A percentile compares a stretch with the other conserved stretches of the same genome.
phyloP scores from a whole-genome alignment of 2,329 filamentous ascomycete species.

The Ascochyta fabae region DNA sequence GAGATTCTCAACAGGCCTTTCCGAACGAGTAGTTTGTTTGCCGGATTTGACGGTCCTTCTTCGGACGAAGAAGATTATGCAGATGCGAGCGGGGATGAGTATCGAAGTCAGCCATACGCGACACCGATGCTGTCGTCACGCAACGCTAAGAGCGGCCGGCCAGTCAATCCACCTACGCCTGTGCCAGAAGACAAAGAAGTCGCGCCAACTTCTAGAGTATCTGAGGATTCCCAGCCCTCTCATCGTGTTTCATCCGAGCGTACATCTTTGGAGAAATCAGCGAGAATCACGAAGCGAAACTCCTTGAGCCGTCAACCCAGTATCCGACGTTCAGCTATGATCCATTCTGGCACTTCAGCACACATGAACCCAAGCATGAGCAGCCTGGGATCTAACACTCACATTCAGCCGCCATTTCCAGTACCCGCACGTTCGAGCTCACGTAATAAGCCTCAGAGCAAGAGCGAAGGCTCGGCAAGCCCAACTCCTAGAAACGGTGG shows the following conservation, averaged over 20 bases:
- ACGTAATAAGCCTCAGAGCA: conserved; percentile 70
- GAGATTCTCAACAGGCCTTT: conserved; percentile 70
- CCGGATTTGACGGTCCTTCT: conserved; percentile 77
- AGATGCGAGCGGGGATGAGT: conserved; percentile 69
- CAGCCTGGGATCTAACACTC: conserved; percentile 57
- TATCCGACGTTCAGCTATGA: conserved; percentile 80
- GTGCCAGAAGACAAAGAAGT: conserved; percentile 53
- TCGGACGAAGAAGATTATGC: conserved; percentile 63
- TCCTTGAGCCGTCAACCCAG: conserved; percentile 56
- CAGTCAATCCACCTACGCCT: conserved; percentile 50
- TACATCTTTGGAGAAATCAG: conserved; percentile 45
- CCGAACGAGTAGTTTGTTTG: conserved; percentile 83
- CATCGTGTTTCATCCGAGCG: conserved; percentile 32
- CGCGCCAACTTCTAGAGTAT: conserved; percentile 34
- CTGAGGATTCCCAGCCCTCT: conserved; percentile 39
- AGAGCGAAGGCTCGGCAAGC: conserved; percentile 79
- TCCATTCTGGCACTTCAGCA: conserved; percentile 76
- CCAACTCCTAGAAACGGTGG: conserved; percentile 66
- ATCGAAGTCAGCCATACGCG: conserved; percentile 49
- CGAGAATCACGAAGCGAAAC: conserved; percentile 45
- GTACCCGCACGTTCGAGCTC: conserved; percentile 91
- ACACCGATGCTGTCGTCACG: conserved; percentile 57
- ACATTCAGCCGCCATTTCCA: conserved; percentile 77
- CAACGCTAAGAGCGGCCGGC: conserved; percentile 57
- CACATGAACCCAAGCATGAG: conserved; percentile 72